phyloP scores from a whole-genome alignment of 78 protist genomes.

The Polysphondylium violaceum region DNA sequence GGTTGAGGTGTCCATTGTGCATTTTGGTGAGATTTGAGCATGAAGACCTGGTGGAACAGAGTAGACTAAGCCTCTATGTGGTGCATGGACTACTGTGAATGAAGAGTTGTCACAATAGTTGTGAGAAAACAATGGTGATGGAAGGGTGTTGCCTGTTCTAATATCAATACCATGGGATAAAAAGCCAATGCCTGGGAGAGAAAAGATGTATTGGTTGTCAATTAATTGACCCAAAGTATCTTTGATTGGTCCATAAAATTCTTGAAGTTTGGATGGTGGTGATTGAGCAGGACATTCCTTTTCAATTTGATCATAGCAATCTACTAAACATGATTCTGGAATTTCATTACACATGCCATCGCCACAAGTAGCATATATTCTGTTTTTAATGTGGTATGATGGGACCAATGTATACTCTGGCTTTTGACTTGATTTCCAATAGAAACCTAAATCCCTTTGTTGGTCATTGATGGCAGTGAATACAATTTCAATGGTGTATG shows the following conservation, averaged over 20 bases:
- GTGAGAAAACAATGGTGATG: neutral
- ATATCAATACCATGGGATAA: constrained; percentile 29
- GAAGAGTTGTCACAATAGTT: constrained; percentile 15
- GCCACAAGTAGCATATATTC: constrained; percentile 1
- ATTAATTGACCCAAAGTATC: neutral
- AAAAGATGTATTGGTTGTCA: constrained; percentile 17
- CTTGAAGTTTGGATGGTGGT: constrained; percentile 2
- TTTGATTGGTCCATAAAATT: neutral
- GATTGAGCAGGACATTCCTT: constrained; percentile 1
- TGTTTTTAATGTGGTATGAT: neutral
- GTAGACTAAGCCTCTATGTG: neutral
- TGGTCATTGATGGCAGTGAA: neutral
- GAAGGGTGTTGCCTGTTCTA: neutral
- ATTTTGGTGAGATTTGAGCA: constrained; percentile 1
- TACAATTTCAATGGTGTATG: neutral
- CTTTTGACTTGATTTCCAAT: neutral
- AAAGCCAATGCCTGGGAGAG: constrained; percentile 9
- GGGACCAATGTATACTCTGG: neutral
- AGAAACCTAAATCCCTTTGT: neutral
- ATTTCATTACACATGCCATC: constrained; percentile 18
- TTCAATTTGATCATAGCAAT: constrained; percentile 5
- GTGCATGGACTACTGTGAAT: neutral
- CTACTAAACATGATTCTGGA: constrained; percentile 20
- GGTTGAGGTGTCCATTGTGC: neutral
- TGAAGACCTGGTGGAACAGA: constrained; percentile 11